Evolutionary conservation across 2,329 filamentous ascomycete genomes (phyloP).

Genomic region (Fusarium sp.): DNA sequence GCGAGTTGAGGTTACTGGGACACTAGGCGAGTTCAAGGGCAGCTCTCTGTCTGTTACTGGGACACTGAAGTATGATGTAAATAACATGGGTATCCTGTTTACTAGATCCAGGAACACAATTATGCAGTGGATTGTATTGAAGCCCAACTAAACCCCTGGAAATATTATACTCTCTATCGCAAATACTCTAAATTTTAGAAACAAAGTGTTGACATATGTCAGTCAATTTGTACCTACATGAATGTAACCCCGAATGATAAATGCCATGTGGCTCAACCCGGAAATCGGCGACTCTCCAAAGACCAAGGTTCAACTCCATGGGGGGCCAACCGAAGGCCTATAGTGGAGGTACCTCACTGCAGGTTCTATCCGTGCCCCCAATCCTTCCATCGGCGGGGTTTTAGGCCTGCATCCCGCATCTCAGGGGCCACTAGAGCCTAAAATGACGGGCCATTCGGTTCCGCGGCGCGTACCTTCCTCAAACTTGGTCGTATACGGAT

Average conservation of each 20-base stretch:
- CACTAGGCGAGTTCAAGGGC: neutral
- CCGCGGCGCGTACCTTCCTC: conserved; percentile 15
- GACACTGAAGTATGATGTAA: neutral
- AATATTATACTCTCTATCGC: no score
- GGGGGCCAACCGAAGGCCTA: no score
- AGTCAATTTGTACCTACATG: conserved; percentile 26
- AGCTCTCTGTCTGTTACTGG: neutral
- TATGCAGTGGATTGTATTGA: conserved; percentile 14
- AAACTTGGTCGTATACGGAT: conserved; percentile 1
- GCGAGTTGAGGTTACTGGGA: neutral
- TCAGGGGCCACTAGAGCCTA: conserved; percentile 36
- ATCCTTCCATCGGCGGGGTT: conserved; percentile 41
- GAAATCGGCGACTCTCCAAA: conserved; percentile 26
- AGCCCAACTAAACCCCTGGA: conserved; percentile 7
- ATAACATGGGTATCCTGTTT: conserved; percentile 5
- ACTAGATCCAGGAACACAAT: neutral
- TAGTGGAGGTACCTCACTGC: neutral
- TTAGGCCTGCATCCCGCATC: conserved; percentile 34
- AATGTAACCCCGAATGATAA: conserved; percentile 20
- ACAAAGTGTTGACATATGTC: neutral
- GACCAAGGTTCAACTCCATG: neutral
- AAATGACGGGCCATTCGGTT: conserved; percentile 37
- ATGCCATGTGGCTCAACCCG: conserved; percentile 22
- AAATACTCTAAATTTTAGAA: no score
- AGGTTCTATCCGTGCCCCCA: conserved; percentile 2